A percentile compares a stretch with the other conserved stretches of the same genome.
Evolutionary conservation across 2,329 filamentous ascomycete species (phyloP).

Genomic region (Paramyrothecium roridum): DNA sequence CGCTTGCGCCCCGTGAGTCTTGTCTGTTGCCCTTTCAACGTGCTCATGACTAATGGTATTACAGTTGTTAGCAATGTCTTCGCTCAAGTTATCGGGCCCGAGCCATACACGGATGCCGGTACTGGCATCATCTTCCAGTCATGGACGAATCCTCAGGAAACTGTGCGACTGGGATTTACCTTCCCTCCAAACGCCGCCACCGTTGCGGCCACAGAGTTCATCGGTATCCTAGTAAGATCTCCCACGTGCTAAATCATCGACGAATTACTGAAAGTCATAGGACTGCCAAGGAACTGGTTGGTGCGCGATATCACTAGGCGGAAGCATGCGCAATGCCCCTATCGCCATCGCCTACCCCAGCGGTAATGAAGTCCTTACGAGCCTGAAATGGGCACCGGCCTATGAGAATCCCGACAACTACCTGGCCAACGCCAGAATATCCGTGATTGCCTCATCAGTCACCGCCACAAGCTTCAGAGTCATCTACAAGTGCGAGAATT

Average conservation of each 20-base stretch:
- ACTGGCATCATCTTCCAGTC: constrained; percentile 54
- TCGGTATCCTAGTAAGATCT: constrained; percentile 51
- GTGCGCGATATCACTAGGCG: constrained; percentile 55
- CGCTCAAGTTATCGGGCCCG: neutral
- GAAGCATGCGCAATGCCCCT: constrained; percentile 55
- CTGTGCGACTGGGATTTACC: constrained; percentile 52
- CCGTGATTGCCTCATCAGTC: constrained; percentile 55
- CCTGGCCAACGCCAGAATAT: constrained; percentile 58
- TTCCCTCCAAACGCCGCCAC: constrained; percentile 46
- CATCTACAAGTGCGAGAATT: constrained; percentile 63
- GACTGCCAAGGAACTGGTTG: constrained; percentile 49
- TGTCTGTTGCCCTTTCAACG: neutral
- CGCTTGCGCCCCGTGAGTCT: constrained; percentile 1
- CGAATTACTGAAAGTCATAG: constrained; percentile 23
- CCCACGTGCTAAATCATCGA: neutral
- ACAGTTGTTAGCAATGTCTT: neutral
- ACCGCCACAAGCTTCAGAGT: constrained; percentile 57
- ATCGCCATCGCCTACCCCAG: constrained; percentile 58
- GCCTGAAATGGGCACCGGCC: constrained; percentile 55
- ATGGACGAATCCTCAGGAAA: constrained; percentile 39
- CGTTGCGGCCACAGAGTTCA: constrained; percentile 51
- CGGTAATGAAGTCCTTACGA: constrained; percentile 50
- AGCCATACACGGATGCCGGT: constrained; percentile 37
- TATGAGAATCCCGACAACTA: constrained; percentile 59
- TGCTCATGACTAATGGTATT: neutral